Evolutionary conservation across 83 land plant species (phyloP).

Genomic region (Diphasiastrum complanatum): DNA sequence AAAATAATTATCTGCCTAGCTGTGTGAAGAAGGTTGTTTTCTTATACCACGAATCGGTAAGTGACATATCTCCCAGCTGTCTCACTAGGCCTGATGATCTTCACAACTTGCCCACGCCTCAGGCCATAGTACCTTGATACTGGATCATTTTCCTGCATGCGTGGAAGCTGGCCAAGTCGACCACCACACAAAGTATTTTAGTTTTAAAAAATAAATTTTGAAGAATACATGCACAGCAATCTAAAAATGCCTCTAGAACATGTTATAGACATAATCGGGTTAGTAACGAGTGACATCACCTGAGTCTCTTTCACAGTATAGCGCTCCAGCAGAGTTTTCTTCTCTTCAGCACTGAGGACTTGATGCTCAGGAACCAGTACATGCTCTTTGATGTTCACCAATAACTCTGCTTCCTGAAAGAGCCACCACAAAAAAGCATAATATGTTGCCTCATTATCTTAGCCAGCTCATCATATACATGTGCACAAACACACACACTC

Average conservation of each 20-base stretch:
- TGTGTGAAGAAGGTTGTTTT: too few species aligned
- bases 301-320: conserved; percentile 95
- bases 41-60: conserved; percentile 28
- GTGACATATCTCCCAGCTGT: conserved; percentile 30
- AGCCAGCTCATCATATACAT: too few species aligned
- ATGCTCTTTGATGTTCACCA: conserved; percentile 86
- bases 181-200: background rate
- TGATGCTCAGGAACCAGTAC: conserved; percentile 92
- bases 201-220: background rate
- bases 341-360: conserved; percentile 68
- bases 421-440: conserved; percentile 1
- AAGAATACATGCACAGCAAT: background rate
- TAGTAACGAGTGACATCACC: conserved; percentile 21
- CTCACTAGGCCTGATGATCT: conserved; percentile 26
- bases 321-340: conserved; percentile 74
- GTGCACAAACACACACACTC: too few species aligned
- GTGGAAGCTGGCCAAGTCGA: conserved; percentile 20
- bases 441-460: too few species aligned
- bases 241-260: background rate
- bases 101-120: conserved; percentile 30
- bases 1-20: too few species aligned
- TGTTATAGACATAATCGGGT: background rate
- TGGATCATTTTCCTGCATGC: conserved; percentile 32
- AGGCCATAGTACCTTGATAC: conserved; percentile 30
- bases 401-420: conserved; percentile 81